These are phyloP conservation scores for Heritiera fomes DNA, from an alignment of 345 rosid genomes.

Conservation along the genomic window DNA sequence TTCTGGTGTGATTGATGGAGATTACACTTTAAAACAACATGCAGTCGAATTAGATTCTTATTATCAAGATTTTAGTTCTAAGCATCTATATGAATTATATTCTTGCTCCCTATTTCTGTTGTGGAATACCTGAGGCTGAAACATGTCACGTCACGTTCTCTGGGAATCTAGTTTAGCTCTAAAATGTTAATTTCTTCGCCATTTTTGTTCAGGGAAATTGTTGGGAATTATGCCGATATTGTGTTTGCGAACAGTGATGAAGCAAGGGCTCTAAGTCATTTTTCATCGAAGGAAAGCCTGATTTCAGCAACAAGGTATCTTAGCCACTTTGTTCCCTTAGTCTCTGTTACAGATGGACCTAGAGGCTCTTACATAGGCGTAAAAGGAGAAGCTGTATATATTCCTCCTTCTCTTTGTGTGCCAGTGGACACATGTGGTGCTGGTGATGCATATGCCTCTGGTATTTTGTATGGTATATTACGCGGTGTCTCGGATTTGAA, in stretches of 20 bases:
- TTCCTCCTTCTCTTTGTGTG: constrained; percentile 80
- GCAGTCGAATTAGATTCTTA: not conserved
- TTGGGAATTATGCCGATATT: constrained; percentile 76
- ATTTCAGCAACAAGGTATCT: constrained; percentile 77
- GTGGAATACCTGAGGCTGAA: not conserved
- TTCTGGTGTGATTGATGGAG: not conserved
- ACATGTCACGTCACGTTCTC: constrained; percentile 10
- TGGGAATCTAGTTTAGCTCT: not conserved
- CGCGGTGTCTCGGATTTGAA: constrained; percentile 74
- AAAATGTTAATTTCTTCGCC: not conserved
- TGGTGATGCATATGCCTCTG: constrained; percentile 94
- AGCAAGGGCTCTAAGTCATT: constrained; percentile 85
- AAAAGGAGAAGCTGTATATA: constrained; percentile 91
- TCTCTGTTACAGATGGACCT: constrained; percentile 86
- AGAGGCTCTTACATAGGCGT: constrained; percentile 89
- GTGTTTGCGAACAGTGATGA: constrained; percentile 87
- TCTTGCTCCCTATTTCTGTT: not conserved
- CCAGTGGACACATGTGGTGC: constrained; percentile 92
- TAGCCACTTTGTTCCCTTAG: constrained; percentile 87
- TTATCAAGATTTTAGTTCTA: not conserved
- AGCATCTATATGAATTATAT: not conserved
- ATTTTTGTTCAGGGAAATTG: constrained; percentile 63
- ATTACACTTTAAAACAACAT: not conserved
- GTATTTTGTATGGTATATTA: constrained; percentile 76
- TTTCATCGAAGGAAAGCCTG: constrained; percentile 66